These are phyloP conservation scores for Hypoxylon lienhwacheense DNA, from an alignment of 495 filamentous ascomycete genomes.

Conservation along the genomic window DNA sequence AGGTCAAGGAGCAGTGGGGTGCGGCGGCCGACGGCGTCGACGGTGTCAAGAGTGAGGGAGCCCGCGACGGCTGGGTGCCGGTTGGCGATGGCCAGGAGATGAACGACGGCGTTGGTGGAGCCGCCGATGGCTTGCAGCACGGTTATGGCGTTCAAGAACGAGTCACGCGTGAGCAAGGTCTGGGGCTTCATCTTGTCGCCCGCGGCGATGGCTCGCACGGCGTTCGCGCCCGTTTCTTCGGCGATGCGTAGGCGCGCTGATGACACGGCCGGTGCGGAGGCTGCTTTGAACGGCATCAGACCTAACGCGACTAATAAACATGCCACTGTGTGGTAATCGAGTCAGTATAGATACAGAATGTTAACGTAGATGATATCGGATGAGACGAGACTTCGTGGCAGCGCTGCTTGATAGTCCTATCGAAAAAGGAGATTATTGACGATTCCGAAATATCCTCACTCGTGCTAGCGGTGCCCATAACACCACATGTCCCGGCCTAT, in stretches of 20 bases:
- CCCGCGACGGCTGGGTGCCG: slow-evolving; percentile 59
- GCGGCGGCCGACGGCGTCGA: slow-evolving; percentile 62
- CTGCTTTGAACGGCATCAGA: slow-evolving; percentile 63
- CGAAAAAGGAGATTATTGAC: not conserved
- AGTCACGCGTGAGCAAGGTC: slow-evolving; percentile 58
- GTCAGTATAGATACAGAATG: not conserved
- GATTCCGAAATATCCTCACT: slow-evolving; percentile 34
- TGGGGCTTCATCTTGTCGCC: slow-evolving; percentile 52
- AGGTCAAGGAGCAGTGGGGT: slow-evolving; percentile 67
- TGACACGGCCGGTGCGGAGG: slow-evolving; percentile 66
- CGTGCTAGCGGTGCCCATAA: slow-evolving; percentile 71
- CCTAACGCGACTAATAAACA: slow-evolving; percentile 65
- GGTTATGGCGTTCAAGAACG: slow-evolving; percentile 67
- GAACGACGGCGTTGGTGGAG: slow-evolving; percentile 68
- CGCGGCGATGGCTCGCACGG: slow-evolving; percentile 50
- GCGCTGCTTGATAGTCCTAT: too few relatives aligned
- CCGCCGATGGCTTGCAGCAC: slow-evolving; percentile 71
- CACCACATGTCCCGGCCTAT: slow-evolving; percentile 66
- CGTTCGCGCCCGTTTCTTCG: slow-evolving; percentile 62
- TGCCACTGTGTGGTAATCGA: slow-evolving; percentile 47
- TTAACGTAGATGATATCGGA: not conserved
- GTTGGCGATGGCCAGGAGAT: slow-evolving; percentile 65
- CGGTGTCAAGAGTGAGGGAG: slow-evolving; percentile 56
- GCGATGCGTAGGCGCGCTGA: slow-evolving; percentile 64
- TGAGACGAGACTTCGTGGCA: too few relatives aligned